Percentiles rank a stretch among this genome's conserved stretches.
These are phyloP conservation scores for Eryngium alpinum DNA, from an alignment of 140 eudicot species.

Conservation along the genomic window DNA sequence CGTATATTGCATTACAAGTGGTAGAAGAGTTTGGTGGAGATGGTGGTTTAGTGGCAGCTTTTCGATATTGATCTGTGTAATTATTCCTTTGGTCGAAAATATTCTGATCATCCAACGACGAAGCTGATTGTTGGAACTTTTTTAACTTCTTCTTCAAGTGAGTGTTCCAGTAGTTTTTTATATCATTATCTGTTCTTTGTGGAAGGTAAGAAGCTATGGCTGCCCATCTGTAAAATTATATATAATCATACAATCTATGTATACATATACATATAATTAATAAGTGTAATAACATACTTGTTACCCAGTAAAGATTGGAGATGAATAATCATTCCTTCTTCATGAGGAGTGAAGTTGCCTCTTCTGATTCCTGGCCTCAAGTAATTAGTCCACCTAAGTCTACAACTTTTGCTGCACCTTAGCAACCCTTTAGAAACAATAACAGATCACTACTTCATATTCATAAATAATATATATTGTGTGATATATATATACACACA, in stretches of 20 bases:
- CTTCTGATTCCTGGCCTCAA: constrained; percentile 85
- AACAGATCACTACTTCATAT: not conserved
- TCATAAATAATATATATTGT: not conserved
- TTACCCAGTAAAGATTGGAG: constrained; percentile 85
- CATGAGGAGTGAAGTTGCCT: constrained; percentile 89
- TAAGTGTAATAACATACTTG: constrained; percentile 43
- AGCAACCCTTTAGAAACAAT: constrained; percentile 37
- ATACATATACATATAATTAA: not conserved
- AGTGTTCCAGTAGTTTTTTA: constrained; percentile 87
- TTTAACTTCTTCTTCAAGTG: constrained; percentile 75
- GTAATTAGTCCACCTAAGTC: constrained; percentile 92
- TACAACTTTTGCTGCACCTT: constrained; percentile 91
- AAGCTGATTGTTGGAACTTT: constrained; percentile 30
- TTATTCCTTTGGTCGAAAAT: not conserved
- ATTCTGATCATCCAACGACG: not conserved
- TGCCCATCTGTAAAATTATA: constrained; percentile 59
- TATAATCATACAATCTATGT: not conserved
- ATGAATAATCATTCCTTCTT: constrained; percentile 90
- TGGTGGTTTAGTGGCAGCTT: not conserved
- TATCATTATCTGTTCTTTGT: constrained; percentile 80
- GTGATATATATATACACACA: not conserved
- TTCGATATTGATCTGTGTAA: not conserved
- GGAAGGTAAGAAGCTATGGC: constrained; percentile 91
- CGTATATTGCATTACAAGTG: constrained; percentile 26
- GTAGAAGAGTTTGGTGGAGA: not conserved